A percentile compares a stretch with the other conserved stretches of the same genome.
These are phyloP conservation scores for Fraxinus velutina DNA, from an alignment of 305 asterid genomes.

Conservation along the genomic window DNA sequence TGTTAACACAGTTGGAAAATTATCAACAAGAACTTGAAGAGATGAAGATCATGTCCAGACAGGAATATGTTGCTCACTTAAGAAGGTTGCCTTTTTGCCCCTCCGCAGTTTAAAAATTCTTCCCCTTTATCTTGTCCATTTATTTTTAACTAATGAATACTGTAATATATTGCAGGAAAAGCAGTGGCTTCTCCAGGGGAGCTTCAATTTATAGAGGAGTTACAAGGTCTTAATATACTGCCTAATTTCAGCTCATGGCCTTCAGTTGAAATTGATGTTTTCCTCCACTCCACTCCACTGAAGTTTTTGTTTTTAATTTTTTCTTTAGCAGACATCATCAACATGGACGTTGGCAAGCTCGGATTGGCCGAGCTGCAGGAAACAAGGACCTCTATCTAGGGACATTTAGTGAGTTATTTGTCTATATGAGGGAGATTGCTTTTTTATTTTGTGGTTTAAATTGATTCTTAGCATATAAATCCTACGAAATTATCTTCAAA, in stretches of 20 bases:
- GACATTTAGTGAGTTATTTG: constrained; percentile 34
- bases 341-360: constrained; percentile 51
- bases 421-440: background rate
- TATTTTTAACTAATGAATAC: background rate
- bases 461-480: background rate
- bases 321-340: constrained; percentile 41
- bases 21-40: constrained; percentile 20
- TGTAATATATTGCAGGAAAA: constrained; percentile 24
- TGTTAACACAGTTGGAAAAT: background rate
- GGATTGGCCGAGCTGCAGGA: constrained; percentile 51
- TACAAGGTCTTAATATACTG: constrained; percentile 31
- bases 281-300: background rate
- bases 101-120: background rate
- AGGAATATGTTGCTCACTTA: constrained; percentile 26
- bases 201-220: constrained; percentile 46
- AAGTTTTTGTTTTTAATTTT: background rate
- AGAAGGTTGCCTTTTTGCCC: constrained; percentile 15
- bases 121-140: background rate
- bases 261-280: background rate
- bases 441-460: background rate
- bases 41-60: constrained; percentile 26
- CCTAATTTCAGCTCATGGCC: background rate
- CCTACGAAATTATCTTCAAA: background rate
- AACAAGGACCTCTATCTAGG: constrained; percentile 48
- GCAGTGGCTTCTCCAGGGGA: constrained; percentile 48